Evolutionary conservation across 2,329 filamentous ascomycete species (phyloP).

Genomic region (Colletotrichum limetticola): DNA sequence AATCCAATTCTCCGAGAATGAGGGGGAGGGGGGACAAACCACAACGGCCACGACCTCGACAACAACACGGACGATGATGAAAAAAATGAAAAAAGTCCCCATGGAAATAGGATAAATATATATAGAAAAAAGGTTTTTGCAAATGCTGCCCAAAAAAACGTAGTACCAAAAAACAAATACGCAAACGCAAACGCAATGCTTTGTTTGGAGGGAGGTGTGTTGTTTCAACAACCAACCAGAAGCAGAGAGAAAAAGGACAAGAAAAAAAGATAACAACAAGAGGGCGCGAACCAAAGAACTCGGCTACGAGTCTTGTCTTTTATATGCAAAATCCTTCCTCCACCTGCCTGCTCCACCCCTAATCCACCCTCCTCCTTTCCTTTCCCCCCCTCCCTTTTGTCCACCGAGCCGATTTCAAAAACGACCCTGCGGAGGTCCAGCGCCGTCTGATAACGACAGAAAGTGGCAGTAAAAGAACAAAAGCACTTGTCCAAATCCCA

Average conservation of each 20-base stretch:
- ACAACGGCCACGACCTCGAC: neutral
- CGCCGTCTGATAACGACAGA: neutral
- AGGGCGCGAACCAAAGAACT: slow-evolving; percentile 22
- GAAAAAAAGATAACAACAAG: neutral
- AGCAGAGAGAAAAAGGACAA: neutral
- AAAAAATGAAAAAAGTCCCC: neutral
- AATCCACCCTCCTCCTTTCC: neutral
- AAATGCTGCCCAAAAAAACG: neutral
- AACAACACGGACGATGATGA: neutral
- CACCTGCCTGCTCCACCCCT: no score
- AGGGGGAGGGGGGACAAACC: no score
- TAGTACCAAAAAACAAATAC: neutral
- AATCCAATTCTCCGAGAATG: neutral
- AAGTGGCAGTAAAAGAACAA: neutral
- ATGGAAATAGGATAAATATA: no score
- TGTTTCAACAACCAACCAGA: neutral
- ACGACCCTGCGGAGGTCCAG: neutral
- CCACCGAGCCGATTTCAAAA: neutral
- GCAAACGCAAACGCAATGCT: neutral
- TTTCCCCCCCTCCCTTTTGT: neutral
- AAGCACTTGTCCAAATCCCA: neutral
- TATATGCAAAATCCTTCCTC: slow-evolving; percentile 4
- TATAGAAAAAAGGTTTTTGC: no score
- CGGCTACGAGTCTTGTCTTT: neutral
- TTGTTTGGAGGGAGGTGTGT: neutral